phyloP scores from a whole-genome alignment of 2,329 filamentous ascomycete species.

The Exophiala sideris region DNA sequence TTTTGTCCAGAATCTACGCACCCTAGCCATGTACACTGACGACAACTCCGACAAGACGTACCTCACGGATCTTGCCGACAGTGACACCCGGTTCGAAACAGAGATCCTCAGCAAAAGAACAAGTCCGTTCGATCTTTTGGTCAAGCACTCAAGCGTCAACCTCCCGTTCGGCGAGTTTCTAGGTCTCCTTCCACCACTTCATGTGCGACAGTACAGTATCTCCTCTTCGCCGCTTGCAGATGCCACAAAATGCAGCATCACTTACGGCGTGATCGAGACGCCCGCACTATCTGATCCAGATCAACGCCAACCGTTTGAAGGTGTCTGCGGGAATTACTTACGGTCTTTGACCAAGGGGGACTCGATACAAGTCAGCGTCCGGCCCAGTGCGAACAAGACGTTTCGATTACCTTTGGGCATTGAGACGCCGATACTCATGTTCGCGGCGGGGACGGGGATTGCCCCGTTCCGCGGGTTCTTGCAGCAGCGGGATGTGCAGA shows the following conservation, averaged over 20 bases:
- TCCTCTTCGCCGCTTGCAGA: constrained; percentile 67
- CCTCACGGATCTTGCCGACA: constrained; percentile 30
- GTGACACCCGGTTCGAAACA: constrained; percentile 41
- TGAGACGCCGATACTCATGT: constrained; percentile 51
- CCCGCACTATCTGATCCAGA: constrained; percentile 41
- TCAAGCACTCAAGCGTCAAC: constrained; percentile 56
- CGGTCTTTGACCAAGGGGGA: constrained; percentile 47
- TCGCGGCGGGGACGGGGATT: constrained; percentile 51
- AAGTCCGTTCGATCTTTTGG: constrained; percentile 61
- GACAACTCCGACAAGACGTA: constrained; percentile 4
- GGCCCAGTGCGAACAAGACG: constrained; percentile 30
- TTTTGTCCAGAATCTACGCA: constrained; percentile 41
- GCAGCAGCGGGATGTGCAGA: constrained; percentile 40
- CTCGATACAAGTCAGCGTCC: constrained; percentile 33
- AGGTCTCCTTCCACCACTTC: constrained; percentile 70
- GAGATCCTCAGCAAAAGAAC: constrained; percentile 56
- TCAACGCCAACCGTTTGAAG: constrained; percentile 54
- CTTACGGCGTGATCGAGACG: constrained; percentile 63
- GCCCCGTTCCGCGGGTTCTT: constrained; percentile 48
- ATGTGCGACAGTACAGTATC: constrained; percentile 72
- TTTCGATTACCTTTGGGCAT: constrained; percentile 47
- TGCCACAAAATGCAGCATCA: constrained; percentile 58
- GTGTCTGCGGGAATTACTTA: constrained; percentile 68
- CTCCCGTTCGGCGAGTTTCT: constrained; percentile 66
- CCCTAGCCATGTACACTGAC: neutral